Evolutionary conservation across 371 early-diverging fungal genomes (phyloP).

Genomic region (Edhazardia aedis): DNA sequence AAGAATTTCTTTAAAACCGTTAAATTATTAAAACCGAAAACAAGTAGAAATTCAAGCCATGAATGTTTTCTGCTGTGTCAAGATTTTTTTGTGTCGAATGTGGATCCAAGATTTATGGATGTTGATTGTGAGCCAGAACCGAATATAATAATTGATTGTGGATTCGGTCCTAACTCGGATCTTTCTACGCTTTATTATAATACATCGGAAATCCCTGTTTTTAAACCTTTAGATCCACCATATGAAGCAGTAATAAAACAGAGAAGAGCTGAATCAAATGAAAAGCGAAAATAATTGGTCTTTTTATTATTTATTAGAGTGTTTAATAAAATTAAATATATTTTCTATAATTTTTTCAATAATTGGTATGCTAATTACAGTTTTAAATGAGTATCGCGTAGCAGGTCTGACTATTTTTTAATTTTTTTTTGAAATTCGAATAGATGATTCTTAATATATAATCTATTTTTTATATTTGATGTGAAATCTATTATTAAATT

Average conservation of each 20-base stretch:
- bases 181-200: background rate
- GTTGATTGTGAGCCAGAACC: background rate
- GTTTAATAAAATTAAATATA: too few species aligned
- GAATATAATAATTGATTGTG: background rate
- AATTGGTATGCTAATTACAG: too few species aligned
- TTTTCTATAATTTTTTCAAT: too few species aligned
- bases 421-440: too few species aligned
- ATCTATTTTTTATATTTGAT: too few species aligned
- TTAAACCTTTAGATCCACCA: background rate
- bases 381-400: too few species aligned
- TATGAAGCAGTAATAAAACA: background rate
- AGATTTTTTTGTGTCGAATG: background rate
- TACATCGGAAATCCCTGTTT: background rate
- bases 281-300: background rate
- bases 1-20: background rate
- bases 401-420: too few species aligned
- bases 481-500: too few species aligned
- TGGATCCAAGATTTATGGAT: background rate
- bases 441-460: too few species aligned
- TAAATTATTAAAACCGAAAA: background rate
- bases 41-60: background rate
- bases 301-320: background rate
- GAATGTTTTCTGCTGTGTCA: too few species aligned
- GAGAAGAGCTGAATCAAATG: background rate
- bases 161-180: background rate